phyloP scores from a whole-genome alignment of 2,329 filamentous ascomycete genomes.

The Hyphodiscus sp. region DNA sequence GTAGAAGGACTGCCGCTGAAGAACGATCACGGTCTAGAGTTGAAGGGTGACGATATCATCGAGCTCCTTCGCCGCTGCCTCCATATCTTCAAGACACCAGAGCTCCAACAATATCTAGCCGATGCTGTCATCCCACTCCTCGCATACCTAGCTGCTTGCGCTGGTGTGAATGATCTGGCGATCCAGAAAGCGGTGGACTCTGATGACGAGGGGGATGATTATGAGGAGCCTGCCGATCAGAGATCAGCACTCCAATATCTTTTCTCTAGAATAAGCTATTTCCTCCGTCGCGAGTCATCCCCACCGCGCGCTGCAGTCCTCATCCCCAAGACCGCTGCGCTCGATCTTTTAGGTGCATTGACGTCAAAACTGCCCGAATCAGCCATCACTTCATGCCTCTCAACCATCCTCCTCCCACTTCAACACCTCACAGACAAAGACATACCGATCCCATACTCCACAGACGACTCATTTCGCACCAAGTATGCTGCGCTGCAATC shows the following conservation, averaged over 20 bases:
- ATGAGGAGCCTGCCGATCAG: conserved; percentile 35
- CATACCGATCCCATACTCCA: conserved; percentile 64
- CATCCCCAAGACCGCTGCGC: conserved; percentile 66
- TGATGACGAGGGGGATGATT: conserved; percentile 9
- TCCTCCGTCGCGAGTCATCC: conserved; percentile 69
- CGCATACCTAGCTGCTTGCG: conserved; percentile 68
- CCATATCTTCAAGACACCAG: conserved; percentile 52
- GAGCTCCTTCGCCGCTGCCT: conserved; percentile 47
- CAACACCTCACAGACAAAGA: conserved; percentile 78
- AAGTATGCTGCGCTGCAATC: conserved; percentile 65
- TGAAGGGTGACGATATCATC: conserved; percentile 59
- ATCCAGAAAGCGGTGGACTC: conserved; percentile 38
- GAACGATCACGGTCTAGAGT: conserved; percentile 63
- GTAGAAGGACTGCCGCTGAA: conserved; percentile 53
- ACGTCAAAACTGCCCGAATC: conserved; percentile 52
- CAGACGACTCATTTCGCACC: conserved; percentile 61
- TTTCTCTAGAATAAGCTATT: conserved; percentile 69
- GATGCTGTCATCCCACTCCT: conserved; percentile 74
- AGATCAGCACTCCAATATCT: conserved; percentile 63
- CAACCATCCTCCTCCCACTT: conserved; percentile 59
- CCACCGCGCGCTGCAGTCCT: conserved; percentile 56
- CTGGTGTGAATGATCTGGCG: conserved; percentile 48
- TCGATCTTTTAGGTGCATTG: conserved; percentile 68
- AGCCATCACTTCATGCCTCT: conserved; percentile 56
- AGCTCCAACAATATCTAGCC: conserved; percentile 67